Evolutionary conservation across 169 alveolate species (phyloP).

Genomic region (Cryptosporidium sp.): DNA sequence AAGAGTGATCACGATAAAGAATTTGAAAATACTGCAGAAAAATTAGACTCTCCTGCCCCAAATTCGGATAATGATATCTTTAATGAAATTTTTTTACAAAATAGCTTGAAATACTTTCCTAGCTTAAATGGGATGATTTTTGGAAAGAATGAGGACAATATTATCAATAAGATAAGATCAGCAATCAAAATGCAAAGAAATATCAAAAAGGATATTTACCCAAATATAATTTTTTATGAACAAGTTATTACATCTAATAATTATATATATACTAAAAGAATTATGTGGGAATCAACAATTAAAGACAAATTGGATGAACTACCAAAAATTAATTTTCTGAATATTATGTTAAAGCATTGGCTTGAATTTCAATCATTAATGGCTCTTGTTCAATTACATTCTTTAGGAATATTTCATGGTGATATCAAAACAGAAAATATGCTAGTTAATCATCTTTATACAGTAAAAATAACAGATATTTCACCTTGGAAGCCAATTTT

Average conservation of each 20-base stretch:
- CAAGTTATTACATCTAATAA: not conserved
- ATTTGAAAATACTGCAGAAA: not conserved
- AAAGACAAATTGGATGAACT: conserved; percentile 8
- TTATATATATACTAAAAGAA: conserved; percentile 19
- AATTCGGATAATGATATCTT: not conserved
- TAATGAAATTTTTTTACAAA: not conserved
- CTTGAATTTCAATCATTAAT: conserved; percentile 75
- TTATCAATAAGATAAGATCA: not conserved
- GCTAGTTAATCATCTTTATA: conserved; percentile 71
- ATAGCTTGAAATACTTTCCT: conserved; percentile 20
- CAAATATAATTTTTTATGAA: conserved; percentile 36
- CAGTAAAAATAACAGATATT: conserved; percentile 77
- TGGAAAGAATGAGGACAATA: not conserved
- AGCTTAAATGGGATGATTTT: conserved; percentile 28
- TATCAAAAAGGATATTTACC: not conserved
- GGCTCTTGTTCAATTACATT: conserved; percentile 76
- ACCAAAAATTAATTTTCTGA: not conserved
- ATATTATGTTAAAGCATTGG: conserved; percentile 19
- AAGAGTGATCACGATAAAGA: not conserved
- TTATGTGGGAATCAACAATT: conserved; percentile 30
- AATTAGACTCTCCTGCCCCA: not conserved
- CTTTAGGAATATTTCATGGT: conserved; percentile 78
- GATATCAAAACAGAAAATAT: conserved; percentile 79
- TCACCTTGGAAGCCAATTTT: conserved; percentile 70
- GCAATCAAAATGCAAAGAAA: conserved; percentile 2